Percentiles rank a stretch among this genome's conserved stretches.
Conservation (phyloP, 495 filamentous ascomycete genomes). For the Hypoxylon rickii region DNA sequence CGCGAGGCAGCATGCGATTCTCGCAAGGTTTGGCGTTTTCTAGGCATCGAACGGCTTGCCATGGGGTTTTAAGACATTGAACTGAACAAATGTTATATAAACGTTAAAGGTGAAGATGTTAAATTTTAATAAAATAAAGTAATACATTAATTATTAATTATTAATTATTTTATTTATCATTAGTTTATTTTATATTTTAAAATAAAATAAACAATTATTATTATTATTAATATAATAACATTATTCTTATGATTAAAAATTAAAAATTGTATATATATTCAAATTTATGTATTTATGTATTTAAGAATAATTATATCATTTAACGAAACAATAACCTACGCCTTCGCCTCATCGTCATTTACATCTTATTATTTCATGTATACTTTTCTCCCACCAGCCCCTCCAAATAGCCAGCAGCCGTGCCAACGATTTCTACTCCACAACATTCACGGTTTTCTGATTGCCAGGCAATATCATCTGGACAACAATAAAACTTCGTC, state of each 20-base stretch:
- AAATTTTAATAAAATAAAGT: no score
- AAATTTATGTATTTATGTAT: background rate
- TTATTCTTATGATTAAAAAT: no score
- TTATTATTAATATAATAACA: no score
- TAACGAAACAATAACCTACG: no score
- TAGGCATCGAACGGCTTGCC: slow-evolving; percentile 41
- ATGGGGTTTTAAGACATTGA: slow-evolving; percentile 25
- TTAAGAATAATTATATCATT: no score
- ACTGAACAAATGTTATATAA: background rate
- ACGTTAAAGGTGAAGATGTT: slow-evolving; percentile 9
- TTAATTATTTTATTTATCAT: no score
- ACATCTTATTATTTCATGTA: background rate
- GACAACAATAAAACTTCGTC: slow-evolving; percentile 19
- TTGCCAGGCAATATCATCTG: slow-evolving; percentile 15
- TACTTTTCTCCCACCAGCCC: slow-evolving; percentile 8
- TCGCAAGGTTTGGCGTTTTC: slow-evolving; percentile 41
- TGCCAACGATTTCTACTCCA: slow-evolving; percentile 16
- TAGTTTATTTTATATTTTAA: no score
- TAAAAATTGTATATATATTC: no score
- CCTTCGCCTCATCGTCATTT: background rate
- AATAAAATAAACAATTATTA: no score
- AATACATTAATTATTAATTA: no score
- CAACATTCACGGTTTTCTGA: slow-evolving; percentile 23
- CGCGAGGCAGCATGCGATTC: slow-evolving; percentile 40
- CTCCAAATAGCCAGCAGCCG: slow-evolving; percentile 18